phyloP scores from a whole-genome alignment of 768 basidiomycete species.

The Paxillus rubicundulus region DNA sequence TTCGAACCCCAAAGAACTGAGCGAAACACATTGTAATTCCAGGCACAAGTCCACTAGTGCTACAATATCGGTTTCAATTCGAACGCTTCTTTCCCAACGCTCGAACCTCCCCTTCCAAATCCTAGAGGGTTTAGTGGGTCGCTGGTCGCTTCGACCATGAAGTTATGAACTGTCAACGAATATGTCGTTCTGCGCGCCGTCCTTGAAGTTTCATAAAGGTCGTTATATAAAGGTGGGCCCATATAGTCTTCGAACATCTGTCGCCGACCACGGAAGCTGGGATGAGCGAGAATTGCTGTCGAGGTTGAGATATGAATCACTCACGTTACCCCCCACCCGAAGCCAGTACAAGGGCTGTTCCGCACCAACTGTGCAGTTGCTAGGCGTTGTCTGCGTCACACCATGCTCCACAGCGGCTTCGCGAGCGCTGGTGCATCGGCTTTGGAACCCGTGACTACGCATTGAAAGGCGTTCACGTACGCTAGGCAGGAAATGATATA shows the following conservation, averaged over 20 bases:
- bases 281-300: background rate
- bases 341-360: slow-evolving; percentile 42
- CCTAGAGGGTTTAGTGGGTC: background rate
- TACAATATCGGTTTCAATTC: background rate
- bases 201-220: slow-evolving; percentile 38
- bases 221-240: slow-evolving; percentile 35
- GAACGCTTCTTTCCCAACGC: background rate
- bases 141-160: background rate
- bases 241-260: slow-evolving; percentile 33
- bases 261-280: background rate
- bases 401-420: slow-evolving; percentile 34
- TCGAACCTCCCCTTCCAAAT: background rate
- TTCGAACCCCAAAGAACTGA: background rate
- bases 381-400: slow-evolving; percentile 17
- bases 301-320: slow-evolving; percentile 5
- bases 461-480: slow-evolving; percentile 42
- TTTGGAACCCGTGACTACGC: slow-evolving; percentile 34
- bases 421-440: slow-evolving; percentile 28
- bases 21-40: background rate
- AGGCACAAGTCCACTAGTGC: background rate
- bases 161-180: slow-evolving; percentile 19
- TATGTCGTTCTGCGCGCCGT: slow-evolving; percentile 46
- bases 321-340: slow-evolving; percentile 38
- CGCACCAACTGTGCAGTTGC: slow-evolving; percentile 40
- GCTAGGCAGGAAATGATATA: slow-evolving; percentile 13